These are phyloP conservation scores for Cladosporium sp. DNA, from an alignment of 2,329 filamentous ascomycete species.

Conservation along the genomic window DNA sequence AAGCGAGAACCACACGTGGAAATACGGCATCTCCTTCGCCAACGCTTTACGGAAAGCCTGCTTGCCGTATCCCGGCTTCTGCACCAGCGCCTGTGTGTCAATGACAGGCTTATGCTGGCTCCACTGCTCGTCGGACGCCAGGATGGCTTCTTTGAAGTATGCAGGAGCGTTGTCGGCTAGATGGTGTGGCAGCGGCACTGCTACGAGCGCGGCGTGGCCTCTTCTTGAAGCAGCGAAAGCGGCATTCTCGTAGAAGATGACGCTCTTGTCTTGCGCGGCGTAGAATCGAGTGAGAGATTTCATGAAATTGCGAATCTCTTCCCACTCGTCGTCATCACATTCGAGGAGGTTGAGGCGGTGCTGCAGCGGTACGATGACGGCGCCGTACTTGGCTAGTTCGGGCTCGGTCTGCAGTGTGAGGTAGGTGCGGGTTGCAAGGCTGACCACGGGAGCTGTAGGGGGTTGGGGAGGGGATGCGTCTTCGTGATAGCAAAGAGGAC, in stretches of 20 bases:
- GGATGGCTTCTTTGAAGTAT: conserved; percentile 92
- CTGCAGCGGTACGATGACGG: conserved; percentile 82
- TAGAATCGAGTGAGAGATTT: conserved; percentile 93
- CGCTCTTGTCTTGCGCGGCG: conserved; percentile 84
- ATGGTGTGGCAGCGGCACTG: conserved; percentile 81
- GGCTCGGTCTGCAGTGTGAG: conserved; percentile 87
- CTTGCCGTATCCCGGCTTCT: conserved; percentile 66
- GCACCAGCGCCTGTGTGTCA: conserved; percentile 66
- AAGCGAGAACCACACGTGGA: conserved; percentile 91
- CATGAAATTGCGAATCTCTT: conserved; percentile 98
- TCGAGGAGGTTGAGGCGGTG: conserved; percentile 90
- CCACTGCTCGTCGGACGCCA: conserved; percentile 88
- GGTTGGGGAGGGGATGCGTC: conserved; percentile 52
- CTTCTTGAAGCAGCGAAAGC: conserved; percentile 68
- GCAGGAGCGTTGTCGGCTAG: conserved; percentile 89
- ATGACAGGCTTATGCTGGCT: conserved; percentile 92
- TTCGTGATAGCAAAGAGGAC: conserved; percentile 89
- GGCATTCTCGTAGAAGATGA: conserved; percentile 97
- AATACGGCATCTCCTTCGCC: conserved; percentile 96
- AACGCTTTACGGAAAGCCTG: conserved; percentile 76
- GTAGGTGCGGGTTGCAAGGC: conserved; percentile 79
- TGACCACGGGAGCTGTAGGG: conserved; percentile 79
- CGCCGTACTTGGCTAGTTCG: conserved; percentile 76
- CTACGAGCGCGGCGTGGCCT: conserved; percentile 79
- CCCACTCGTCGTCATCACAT: conserved; percentile 99